Evolutionary conservation across 495 filamentous ascomycete species (phyloP), one percentile per base, ranked within the genome.

Genomic region (Tuber brumale): DNA sequence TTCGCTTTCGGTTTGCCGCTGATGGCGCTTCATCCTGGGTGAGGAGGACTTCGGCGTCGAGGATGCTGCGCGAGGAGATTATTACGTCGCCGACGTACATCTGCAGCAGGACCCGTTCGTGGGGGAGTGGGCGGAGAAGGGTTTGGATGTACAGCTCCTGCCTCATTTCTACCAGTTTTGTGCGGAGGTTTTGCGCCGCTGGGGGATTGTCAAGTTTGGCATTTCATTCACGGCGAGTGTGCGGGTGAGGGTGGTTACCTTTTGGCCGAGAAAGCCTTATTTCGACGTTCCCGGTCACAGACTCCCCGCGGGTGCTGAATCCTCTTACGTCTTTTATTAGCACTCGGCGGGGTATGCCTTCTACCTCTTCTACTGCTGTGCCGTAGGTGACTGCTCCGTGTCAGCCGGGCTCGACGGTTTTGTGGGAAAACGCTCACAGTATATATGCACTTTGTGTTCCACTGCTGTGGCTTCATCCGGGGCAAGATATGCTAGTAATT

Each of bases 251-350:
- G n/a, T 7, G 57, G 27, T 35, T 66, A 66, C 57, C 57, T 66
- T 12, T 6, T 35, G 57, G 57, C 27, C 57, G 57, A 27, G 57
- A 35, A 66, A 66, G 14, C 27, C 14, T 66, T 66, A 35, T 66
- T 35, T 35, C 41, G 39, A 73, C 19, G 61, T 73, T 61, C 61
- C 72, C 72, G n/a, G 48, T 35, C 66, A 73, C 66, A 2, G 37
- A 21, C 19, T 57, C 31, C 51, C 72, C 35, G 7, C 31, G 44
- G 31, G 48, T 61, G 12, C 46, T 41, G 16, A 0, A 37, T 19
- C 72, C 72, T 14, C 19, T 73, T 23, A 73, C 21, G 19, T 73
- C 35, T 23, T 48, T 73, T 27, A 73, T 66, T 41, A 73, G 41
- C 1, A n/a, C 37, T 14, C 19, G 27, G 19, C 35, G 51, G 18